Evolutionary conservation across 441 rosid species (phyloP), one percentile per base, ranked within the genome.

Genomic region (Capsella rubella): DNA sequence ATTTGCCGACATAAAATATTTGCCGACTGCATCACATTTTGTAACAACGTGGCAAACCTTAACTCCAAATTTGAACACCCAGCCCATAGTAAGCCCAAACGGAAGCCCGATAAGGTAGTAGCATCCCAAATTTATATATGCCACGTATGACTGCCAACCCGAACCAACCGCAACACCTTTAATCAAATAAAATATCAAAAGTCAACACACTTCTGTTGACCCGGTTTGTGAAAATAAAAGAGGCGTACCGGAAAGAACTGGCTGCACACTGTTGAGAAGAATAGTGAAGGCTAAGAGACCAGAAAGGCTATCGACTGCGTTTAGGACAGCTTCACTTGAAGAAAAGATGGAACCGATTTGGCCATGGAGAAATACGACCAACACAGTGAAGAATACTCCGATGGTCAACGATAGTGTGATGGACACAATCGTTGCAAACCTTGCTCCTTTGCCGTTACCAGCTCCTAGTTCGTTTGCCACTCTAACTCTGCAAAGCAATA

Each of bases 81-180:
- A 84, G 7, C 87, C 91, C 82, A 89, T 79, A 1, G 82, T 8
- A 73, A 82, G 9, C 32, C 97, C 95, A 16, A 89, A 85, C 0
- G 93, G 97, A 15, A 89, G 82, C 10, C 95, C 95, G 37, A 87
- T 42, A 7, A 84, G 13, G 53, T 89, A 89, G 73, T 86, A 91
- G 58, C 94, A 87, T 3, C 87, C 90, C 34, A 91, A 67, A 69
- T 91, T 91, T 71, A 90, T 47, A 51, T 81, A 90, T 0, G 94
- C 97, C 32, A 89, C 90, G 27, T 45, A 43, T 3, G 85, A 80
- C 78, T 91, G 91, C 92, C 92, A 86, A 18, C 94, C 97, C 0
- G 87, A 85, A 34, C 97, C 95, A 13, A 91, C 81, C 4, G 91
- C 97, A 37, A 91, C 97, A 11, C 94, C 92, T 51, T 90, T 6